Base-by-base conservation (phyloP, 345 rosid genomes). In the Litchi chinensis region DNA sequence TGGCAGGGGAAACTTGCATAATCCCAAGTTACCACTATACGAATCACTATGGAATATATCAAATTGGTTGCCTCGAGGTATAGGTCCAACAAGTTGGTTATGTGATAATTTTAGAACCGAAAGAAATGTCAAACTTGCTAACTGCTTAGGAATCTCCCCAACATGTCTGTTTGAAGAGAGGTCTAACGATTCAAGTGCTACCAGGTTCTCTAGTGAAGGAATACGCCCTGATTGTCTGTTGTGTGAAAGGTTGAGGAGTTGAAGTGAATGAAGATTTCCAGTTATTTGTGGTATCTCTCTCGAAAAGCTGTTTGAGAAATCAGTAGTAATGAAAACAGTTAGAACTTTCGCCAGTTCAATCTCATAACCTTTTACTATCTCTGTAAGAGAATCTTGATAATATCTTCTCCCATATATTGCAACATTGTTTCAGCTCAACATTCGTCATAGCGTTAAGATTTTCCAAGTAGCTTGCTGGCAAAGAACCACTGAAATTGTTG, bases 401-500 rank as follows among this genome's bases (percentile, higher is more conserved):
- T 28, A 56, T 5, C 5, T 8, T 12, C n/a, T 1, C 46, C 8
- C 24, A 43, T 12, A 1, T 60, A 39, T 3, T 11, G 8, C 48
- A 41, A 46, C 56, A 26, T 1, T 75, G 56, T 46, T 9, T 24
- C 10, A 64, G n/a, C 24, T 26, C 3, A 18, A 44, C 24, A 52
- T 73, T 13, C 8, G 10, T 78, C 76, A 71, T 63, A 12, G 50
- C 70, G 8, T 44, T 12, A 8, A 60, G 21, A 64, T 39, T 71
- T 28, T 19, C 21, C 4, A 78, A 62, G 54, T 8, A 83, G 1
- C 6, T n/a, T 2, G 10, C 2, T 0, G 85, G 83, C 10, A 85
- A 28, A 2, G 72, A 48, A 21, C 92, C 90, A 1, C 6, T 44
- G 21, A 88, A 87, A 9, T 3, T 32, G 56, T 84, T 87, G 40